phyloP scores from a whole-genome alignment of 768 basidiomycete species.

The Hortiboletus campestris region DNA sequence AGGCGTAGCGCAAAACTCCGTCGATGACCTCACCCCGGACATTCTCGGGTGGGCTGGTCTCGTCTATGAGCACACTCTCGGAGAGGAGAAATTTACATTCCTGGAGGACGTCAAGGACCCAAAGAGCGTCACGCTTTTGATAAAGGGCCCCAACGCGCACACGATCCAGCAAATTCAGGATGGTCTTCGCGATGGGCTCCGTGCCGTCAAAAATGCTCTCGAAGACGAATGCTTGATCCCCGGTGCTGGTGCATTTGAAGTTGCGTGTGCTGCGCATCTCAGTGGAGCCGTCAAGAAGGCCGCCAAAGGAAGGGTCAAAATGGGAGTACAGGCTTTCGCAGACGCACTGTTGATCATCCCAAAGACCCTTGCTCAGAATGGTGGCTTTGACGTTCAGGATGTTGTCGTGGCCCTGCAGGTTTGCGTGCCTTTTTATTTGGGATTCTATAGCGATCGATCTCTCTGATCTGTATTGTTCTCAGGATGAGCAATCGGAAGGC shows the following conservation, averaged over 20 bases:
- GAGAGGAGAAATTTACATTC: constrained; percentile 98
- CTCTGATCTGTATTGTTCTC: constrained; percentile 3
- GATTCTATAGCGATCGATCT: constrained; percentile 11
- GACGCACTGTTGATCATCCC: constrained; percentile 94
- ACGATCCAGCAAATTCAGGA: constrained; percentile 97
- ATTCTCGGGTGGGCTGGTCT: constrained; percentile 96
- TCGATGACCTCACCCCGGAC: constrained; percentile 90
- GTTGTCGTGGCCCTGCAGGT: constrained; percentile 89
- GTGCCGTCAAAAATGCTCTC: constrained; percentile 94
- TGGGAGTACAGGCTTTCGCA: constrained; percentile 96
- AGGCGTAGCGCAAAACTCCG: constrained; percentile 95
- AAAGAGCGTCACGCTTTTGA: constrained; percentile 91
- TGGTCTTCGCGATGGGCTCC: constrained; percentile 94
- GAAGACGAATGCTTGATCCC: constrained; percentile 89
- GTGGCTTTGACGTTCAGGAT: constrained; percentile 96
- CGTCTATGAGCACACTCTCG: constrained; percentile 97
- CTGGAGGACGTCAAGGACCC: constrained; percentile 95
- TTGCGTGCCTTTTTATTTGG: constrained; percentile 18
- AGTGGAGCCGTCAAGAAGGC: constrained; percentile 73
- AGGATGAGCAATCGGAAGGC: constrained; percentile 96
- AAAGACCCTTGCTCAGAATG: constrained; percentile 94
- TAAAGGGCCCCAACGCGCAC: constrained; percentile 97
- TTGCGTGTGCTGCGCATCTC: constrained; percentile 86
- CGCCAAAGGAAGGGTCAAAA: constrained; percentile 93
- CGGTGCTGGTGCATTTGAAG: constrained; percentile 97